phyloP scores from a whole-genome alignment of 495 filamentous ascomycete species.

The Tuber aestivum region DNA sequence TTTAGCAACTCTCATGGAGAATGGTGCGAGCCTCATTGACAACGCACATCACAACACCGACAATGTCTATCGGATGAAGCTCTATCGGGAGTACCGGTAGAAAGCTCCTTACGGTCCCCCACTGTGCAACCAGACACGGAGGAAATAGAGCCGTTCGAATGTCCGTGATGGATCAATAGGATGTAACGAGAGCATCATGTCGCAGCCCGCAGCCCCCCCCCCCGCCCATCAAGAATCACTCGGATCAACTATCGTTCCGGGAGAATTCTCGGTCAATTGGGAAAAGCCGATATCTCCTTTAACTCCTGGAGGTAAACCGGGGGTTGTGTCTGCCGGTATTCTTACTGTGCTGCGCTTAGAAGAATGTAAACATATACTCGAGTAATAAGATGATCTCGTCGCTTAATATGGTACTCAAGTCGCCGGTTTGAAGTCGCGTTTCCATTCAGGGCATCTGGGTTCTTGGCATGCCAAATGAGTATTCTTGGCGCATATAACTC shows the following conservation, averaged over 20 bases:
- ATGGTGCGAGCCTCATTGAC: not conserved
- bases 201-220: not conserved
- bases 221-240: not conserved
- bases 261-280: not conserved
- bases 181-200: not conserved
- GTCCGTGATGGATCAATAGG: not conserved
- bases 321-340: not conserved
- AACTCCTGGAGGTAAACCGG: not conserved
- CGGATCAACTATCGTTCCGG: not conserved
- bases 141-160: not conserved
- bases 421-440: no score
- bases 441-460: no score
- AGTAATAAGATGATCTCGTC: not conserved
- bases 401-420: no score
- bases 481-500: no score
- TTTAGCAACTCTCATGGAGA: not conserved
- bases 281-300: not conserved
- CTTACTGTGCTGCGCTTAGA: not conserved
- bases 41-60: not conserved
- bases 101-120: not conserved
- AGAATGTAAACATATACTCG: not conserved
- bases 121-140: not conserved
- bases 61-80: not conserved
- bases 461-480: no score
- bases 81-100: not conserved